Evolutionary conservation across 257 asterid genomes (phyloP).

Genomic region (Nicotiana otophora): DNA sequence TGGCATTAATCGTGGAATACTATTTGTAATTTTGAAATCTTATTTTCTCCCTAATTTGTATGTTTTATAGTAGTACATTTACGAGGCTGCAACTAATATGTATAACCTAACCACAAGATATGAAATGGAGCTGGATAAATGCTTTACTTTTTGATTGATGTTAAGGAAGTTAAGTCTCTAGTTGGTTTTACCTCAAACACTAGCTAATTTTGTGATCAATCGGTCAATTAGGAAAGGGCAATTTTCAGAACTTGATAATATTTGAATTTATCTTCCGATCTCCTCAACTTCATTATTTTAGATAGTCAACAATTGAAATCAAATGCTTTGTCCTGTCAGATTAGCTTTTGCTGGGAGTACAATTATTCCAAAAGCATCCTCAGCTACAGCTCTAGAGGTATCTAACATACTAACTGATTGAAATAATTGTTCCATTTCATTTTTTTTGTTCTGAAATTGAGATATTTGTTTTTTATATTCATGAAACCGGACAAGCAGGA

Average conservation of each 20-base stretch:
- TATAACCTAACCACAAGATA: not conserved
- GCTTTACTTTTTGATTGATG: not conserved
- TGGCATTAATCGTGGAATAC: not conserved
- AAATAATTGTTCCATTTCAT: not conserved
- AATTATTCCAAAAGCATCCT: conserved; percentile 46
- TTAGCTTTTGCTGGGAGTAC: conserved; percentile 35
- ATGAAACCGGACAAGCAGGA: conserved; percentile 33
- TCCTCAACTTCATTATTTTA: not conserved
- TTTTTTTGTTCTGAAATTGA: not conserved
- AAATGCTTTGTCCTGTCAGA: conserved; percentile 37
- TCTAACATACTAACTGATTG: conserved; percentile 4
- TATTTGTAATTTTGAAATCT: conserved; percentile 4
- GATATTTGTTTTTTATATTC: conserved; percentile 7
- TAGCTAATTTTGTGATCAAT: not conserved
- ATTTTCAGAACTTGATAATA: not conserved
- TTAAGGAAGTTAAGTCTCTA: not conserved
- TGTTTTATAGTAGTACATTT: not conserved
- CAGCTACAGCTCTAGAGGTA: conserved; percentile 69
- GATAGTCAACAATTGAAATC: not conserved
- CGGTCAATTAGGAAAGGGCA: not conserved
- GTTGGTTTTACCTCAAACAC: not conserved
- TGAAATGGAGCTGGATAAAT: not conserved
- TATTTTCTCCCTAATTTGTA: not conserved
- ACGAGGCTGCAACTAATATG: not conserved
- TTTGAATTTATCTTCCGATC: not conserved